Evolutionary conservation across 2,329 filamentous ascomycete species (phyloP).

Genomic region (Cytospora mali): DNA sequence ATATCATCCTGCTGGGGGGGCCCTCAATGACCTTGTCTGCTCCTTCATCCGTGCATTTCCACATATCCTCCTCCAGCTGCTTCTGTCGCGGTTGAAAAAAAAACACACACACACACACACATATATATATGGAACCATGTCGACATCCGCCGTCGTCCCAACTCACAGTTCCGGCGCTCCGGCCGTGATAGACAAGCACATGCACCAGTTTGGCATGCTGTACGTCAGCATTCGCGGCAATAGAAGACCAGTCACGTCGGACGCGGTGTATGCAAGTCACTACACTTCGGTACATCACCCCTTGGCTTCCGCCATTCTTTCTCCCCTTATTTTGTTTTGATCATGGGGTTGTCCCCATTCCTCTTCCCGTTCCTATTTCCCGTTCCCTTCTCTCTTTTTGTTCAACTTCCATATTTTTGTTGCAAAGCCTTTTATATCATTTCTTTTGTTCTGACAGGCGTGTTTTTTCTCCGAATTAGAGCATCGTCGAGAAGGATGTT

Average conservation of each 20-base stretch:
- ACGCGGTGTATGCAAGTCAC: slow-evolving; percentile 19
- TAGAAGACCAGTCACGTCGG: slow-evolving; percentile 4
- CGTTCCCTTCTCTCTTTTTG: too few species aligned
- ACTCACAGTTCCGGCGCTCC: neutral
- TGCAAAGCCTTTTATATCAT: neutral
- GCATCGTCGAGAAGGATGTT: slow-evolving; percentile 12
- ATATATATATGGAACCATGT: too few species aligned
- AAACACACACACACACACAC: too few species aligned
- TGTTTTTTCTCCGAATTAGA: neutral
- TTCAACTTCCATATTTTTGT: too few species aligned
- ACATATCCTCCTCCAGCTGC: neutral
- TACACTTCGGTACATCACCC: slow-evolving; percentile 27
- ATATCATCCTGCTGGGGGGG: too few species aligned
- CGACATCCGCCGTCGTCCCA: neutral
- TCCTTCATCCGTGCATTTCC: neutral
- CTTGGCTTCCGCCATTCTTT: too few species aligned
- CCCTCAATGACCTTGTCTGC: neutral
- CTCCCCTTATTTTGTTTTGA: neutral
- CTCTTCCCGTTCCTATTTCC: too few species aligned
- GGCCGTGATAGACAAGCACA: slow-evolving; percentile 11
- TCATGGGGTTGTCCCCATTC: too few species aligned
- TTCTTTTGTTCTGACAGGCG: neutral
- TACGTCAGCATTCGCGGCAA: slow-evolving; percentile 1
- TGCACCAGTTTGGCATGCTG: slow-evolving; percentile 3
- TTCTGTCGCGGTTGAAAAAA: neutral